Conservation (phyloP, 176 grass and related monocot genomes). For the Thinopyrum elongatum region DNA sequence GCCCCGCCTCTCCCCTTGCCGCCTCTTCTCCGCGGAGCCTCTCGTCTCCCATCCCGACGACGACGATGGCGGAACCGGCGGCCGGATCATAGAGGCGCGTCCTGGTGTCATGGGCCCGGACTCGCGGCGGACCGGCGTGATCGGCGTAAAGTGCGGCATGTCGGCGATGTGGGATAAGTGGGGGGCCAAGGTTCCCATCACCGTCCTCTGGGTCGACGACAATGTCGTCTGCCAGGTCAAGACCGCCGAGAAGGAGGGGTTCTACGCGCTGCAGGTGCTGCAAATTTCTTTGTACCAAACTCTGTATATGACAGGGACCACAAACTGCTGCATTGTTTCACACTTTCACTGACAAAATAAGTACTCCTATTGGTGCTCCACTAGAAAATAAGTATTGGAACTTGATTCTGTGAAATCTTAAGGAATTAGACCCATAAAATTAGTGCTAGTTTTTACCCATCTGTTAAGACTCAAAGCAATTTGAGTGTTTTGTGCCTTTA, state of each 20-base stretch:
- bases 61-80: constrained; percentile 14
- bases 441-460: background rate
- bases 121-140: constrained; percentile 73
- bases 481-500: background rate
- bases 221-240: constrained; percentile 97
- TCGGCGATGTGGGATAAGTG: constrained; percentile 97
- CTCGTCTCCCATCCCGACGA: constrained; percentile 49
- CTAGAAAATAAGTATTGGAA: background rate
- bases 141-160: constrained; percentile 97
- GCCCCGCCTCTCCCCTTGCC: constrained; percentile 24
- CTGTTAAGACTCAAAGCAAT: background rate
- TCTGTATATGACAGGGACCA: background rate
- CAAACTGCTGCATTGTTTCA: background rate
- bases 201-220: constrained; percentile 93
- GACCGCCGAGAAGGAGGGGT: constrained; percentile 78
- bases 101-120: constrained; percentile 52
- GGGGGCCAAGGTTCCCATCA: constrained; percentile 86
- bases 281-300: background rate
- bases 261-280: constrained; percentile 88
- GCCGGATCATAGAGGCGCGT: constrained; percentile 69
- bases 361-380: background rate
- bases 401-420: background rate
- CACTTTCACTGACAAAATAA: background rate
- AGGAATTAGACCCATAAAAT: background rate
- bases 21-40: constrained; percentile 54